Base-by-base conservation (phyloP, 2,329 filamentous ascomycete species). In the Colletotrichum australisinense region DNA sequence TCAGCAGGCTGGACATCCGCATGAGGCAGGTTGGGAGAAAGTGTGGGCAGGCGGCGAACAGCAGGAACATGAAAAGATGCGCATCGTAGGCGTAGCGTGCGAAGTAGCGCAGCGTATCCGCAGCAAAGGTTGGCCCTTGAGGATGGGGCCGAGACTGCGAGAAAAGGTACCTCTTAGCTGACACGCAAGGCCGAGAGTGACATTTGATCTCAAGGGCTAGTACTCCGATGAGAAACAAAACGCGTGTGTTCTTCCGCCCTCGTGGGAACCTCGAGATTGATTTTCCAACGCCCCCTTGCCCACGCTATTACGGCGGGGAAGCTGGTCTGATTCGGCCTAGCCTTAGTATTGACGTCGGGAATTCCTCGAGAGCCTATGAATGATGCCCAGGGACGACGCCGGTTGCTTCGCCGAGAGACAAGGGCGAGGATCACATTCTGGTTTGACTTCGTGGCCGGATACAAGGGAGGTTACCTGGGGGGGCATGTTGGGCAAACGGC, bases 21-120 rank as follows among this genome's bases (percentile, higher is more conserved):
- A 80, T 80, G 78, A 79, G 78, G 78, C 75, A 79, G 78, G 76
- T 77, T 74, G 69, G 52, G 69, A 55, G 42, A 49, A 60, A 69
- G 68, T 35, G 63, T 69, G 56, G 69, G 67, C 66, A 63, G 69
- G 72, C 66, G 73, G 57, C 63, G 64, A 67, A 62, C 53, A 69
- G 62, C 49, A 69, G 63, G 62, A 69, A 75, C 63, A 65, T 63
- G 52, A 49, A 19, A 22, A 66, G 28, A 42, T 66, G 55, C 53
- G 67, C 63, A 22, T 49, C 53, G 59, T 42, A 60, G 57, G 59
- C 66, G 52, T 46, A 46, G 49, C 63, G 42, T 49, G 19, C 42
- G 19, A 49, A 49, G 42, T 49, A 49, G 42, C 42, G 42, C 8
- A 49, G 19, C 7, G 59, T 64, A 56, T 57, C 64, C 49, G 52